Evolutionary conservation across 2,329 filamentous ascomycete species (phyloP), one percentile per base, ranked within the genome.

Genomic region (Fusarium pseudonygamai): DNA sequence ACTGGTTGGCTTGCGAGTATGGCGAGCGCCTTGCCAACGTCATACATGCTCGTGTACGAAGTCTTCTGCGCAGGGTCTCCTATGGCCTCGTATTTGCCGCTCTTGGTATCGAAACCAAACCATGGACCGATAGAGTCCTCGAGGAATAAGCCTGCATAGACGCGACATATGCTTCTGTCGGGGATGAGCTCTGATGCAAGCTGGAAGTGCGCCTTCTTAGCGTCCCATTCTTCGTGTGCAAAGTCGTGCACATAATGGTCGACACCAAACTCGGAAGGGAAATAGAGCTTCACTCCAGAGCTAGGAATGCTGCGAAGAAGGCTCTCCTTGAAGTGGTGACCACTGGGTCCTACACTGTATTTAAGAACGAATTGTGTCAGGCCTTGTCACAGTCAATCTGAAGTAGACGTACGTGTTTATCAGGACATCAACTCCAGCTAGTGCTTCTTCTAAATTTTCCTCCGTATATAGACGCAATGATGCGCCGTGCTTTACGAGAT

Each of bases 211-310:
- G 43, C 57, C 43, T 60, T 60, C 43, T 60, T 60, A 5, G 57
- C 45, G 18, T 60, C 57, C 57, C 57, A 60, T 28, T 60, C 57
- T 10, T 60, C 57, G 22, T 60, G 43, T 22, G 7, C 4, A 60
- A 60, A 60, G 26, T 60, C 43, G 13, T 60, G 57, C 22, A 60
- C 57, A 40, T 60, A 60, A 26, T 60, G 57, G 7, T 60, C 43
- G 18, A 60, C 57, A 14, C 57, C 57, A 36, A 60, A 60, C 43
- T 60, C 57, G 10, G 43, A 60, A 5, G 57, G 57, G 18, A 60
- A 60, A 40, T 60, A 60, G 36, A 60, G 57, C 57, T 60, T 60
- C 0, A 52, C 34, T 9, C 13, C 22, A 4, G 57, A 60, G 2
- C 8, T 34, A 26, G 34, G 34, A 32, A 60, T 60, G 22, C 26